Evolutionary conservation across 108 stramenopile species (phyloP).

Genomic region (Cyclostephanos invisitatus): DNA sequence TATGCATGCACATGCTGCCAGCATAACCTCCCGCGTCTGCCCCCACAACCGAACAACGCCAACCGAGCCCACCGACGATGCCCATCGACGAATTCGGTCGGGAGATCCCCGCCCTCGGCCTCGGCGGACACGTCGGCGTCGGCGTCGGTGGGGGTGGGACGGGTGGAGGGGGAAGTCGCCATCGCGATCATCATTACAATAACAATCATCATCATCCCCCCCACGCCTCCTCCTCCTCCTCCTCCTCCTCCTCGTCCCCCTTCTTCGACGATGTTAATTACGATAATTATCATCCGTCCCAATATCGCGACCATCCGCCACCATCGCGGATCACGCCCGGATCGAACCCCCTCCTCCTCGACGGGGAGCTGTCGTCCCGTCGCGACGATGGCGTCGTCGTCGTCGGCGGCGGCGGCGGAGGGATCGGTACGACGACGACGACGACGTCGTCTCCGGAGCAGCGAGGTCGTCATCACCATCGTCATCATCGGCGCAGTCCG

Average conservation of each 20-base stretch:
- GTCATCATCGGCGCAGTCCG: constrained; percentile 7
- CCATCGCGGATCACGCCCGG: neutral
- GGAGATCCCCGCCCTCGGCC: constrained; percentile 21
- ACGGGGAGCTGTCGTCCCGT: constrained; percentile 16
- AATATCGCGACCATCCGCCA: neutral
- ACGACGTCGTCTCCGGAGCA: neutral
- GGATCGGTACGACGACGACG: neutral
- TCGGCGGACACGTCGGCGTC: constrained; percentile 4
- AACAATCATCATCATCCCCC: neutral
- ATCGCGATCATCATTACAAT: neutral
- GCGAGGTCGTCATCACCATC: neutral
- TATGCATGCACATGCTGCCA: no score
- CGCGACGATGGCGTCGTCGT: constrained; percentile 17
- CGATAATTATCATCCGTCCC: constrained; percentile 7
- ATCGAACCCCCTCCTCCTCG: constrained; percentile 6
- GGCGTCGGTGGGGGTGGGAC: no score
- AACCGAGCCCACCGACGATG: constrained; percentile 14
- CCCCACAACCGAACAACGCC: neutral
- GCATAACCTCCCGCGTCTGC: no score
- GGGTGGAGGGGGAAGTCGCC: neutral
- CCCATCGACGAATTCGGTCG: constrained; percentile 86
- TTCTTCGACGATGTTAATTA: constrained; percentile 13
- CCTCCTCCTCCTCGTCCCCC: no score
- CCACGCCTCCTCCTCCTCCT: no score
- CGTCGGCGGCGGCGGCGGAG: neutral